A percentile compares a stretch with the other conserved stretches of the same genome.
phyloP scores from a whole-genome alignment of 2,329 filamentous ascomycete species.

The Parastagonospora avenae region DNA sequence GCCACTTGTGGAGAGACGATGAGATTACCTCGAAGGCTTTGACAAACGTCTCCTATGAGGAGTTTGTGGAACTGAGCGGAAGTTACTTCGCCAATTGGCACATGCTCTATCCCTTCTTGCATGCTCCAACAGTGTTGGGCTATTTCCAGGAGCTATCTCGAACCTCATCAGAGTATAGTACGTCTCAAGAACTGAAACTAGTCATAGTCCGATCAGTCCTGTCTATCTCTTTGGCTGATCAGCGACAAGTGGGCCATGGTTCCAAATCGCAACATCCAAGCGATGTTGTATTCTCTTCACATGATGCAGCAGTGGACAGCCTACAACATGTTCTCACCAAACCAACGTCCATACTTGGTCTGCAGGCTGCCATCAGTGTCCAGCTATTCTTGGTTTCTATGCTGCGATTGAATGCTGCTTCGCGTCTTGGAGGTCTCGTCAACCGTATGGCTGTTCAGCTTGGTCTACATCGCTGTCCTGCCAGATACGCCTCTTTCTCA shows the following conservation, averaged over 20 bases:
- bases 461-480: conserved; percentile 63
- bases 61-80: conserved; percentile 56
- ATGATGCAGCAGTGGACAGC: conserved; percentile 58
- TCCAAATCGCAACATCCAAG: conserved; percentile 46
- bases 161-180: conserved; percentile 32
- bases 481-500: conserved; percentile 58
- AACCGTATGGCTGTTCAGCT: conserved; percentile 62
- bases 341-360: conserved; percentile 51
- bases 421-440: conserved; percentile 60
- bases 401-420: conserved; percentile 62
- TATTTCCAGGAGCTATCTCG: conserved; percentile 53
- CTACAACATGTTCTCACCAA: conserved; percentile 55
- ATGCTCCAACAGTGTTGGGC: conserved; percentile 58
- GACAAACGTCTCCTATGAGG: conserved; percentile 50
- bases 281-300: conserved; percentile 54
- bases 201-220: conserved; percentile 57
- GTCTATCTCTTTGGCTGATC: conserved; percentile 61
- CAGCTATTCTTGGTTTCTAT: conserved; percentile 63
- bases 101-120: conserved; percentile 61
- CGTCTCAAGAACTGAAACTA: conserved; percentile 38
- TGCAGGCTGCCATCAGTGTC: conserved; percentile 59
- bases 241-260: conserved; percentile 48
- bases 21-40: conserved; percentile 33
- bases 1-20: conserved; percentile 34
- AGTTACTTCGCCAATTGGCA: conserved; percentile 66